A percentile compares a stretch with the other conserved stretches of the same genome.
phyloP scores from a whole-genome alignment of 2,329 filamentous ascomycete species.

The Penicillium sp. region DNA sequence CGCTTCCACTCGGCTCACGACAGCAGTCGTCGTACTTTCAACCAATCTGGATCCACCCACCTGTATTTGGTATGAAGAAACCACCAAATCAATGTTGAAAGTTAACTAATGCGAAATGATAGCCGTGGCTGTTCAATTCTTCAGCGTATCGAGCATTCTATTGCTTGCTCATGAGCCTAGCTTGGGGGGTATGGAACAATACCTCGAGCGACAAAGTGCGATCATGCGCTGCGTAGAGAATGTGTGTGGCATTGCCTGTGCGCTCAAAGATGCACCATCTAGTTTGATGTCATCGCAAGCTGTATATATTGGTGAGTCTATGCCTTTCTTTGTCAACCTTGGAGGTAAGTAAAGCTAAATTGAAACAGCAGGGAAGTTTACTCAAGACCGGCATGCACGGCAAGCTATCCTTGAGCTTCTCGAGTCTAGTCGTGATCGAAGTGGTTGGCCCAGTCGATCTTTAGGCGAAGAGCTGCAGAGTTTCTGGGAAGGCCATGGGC shows the following conservation, averaged over 20 bases:
- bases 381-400: constrained; percentile 1
- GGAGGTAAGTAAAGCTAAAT: background rate
- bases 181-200: constrained; percentile 21
- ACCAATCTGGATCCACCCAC: background rate
- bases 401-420: background rate
- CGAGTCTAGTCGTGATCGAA: background rate
- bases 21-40: background rate
- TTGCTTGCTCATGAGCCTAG: constrained; percentile 24
- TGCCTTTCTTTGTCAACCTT: background rate
- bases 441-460: background rate
- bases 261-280: constrained; percentile 25
- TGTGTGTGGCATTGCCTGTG: constrained; percentile 30
- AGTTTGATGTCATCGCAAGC: constrained; percentile 29
- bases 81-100: background rate
- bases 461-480: background rate
- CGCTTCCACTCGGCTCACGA: background rate
- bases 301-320: constrained; percentile 24
- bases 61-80: constrained; percentile 18
- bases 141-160: constrained; percentile 22
- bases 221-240: constrained; percentile 21
- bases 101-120: background rate
- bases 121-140: constrained; percentile 27
- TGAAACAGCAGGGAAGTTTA: constrained; percentile 16
- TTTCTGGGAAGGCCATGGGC: background rate
- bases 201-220: constrained; percentile 17